Percentiles rank a stretch among this genome's conserved stretches.
Evolutionary conservation across 179 eudicot genomes (phyloP).

Genomic region (Nepenthes alata): DNA sequence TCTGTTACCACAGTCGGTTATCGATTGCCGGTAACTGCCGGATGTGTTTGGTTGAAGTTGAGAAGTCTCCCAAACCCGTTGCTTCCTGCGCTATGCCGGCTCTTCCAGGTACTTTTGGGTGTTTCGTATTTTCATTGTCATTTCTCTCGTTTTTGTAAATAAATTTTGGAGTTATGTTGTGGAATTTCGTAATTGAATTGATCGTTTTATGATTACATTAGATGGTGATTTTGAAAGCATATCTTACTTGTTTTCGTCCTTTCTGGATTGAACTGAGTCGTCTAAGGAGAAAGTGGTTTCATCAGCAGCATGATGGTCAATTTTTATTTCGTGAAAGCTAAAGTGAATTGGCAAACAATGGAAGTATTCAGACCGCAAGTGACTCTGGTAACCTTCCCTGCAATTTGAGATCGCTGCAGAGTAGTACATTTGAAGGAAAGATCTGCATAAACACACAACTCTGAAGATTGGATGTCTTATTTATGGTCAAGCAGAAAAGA

Average conservation of each 20-base stretch:
- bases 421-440: too few species aligned
- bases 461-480: too few species aligned
- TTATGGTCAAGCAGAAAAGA: too few species aligned
- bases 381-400: too few species aligned
- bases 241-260: neutral
- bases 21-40: constrained; percentile 95
- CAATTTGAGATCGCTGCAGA: too few species aligned
- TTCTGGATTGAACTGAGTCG: neutral
- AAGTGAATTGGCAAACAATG: too few species aligned
- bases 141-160: neutral
- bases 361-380: too few species aligned
- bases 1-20: constrained; percentile 71
- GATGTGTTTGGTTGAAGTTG: constrained; percentile 96
- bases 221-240: neutral
- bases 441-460: too few species aligned
- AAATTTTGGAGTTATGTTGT: neutral
- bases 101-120: constrained; percentile 52
- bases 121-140: neutral
- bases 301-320: too few species aligned
- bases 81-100: constrained; percentile 99
- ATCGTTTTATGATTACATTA: neutral
- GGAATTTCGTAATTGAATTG: neutral
- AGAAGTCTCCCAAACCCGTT: constrained; percentile 93
- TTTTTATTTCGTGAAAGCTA: too few species aligned
- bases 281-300: neutral